Evolutionary conservation across 2,329 filamentous ascomycete genomes (phyloP).

Genomic region (Aaosphaeria arxii): DNA sequence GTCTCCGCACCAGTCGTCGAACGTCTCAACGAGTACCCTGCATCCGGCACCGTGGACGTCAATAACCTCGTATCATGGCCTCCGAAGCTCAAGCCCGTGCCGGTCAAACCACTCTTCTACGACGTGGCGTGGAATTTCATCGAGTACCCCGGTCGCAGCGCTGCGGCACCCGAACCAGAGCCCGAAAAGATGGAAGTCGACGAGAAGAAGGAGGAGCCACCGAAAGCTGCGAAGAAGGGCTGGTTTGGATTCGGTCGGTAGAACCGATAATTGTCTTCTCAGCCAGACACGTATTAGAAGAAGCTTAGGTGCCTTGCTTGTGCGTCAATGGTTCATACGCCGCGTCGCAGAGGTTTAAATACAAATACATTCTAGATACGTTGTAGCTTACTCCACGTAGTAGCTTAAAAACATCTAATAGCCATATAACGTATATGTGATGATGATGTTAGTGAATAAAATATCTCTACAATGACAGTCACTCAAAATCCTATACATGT

Average conservation of each 20-base stretch:
- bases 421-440: too few species aligned
- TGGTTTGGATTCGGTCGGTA: constrained; percentile 52
- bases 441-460: too few species aligned
- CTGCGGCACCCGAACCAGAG: constrained; percentile 18
- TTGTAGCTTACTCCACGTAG: too few species aligned
- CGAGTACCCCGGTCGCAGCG: constrained; percentile 70
- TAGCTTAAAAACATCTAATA: too few species aligned
- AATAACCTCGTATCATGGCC: constrained; percentile 83
- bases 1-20: constrained; percentile 66
- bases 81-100: constrained; percentile 75
- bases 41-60: constrained; percentile 64
- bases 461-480: too few species aligned
- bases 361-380: too few species aligned
- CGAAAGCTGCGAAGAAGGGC: constrained; percentile 46
- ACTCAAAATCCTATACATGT: too few species aligned
- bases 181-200: constrained; percentile 16
- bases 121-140: constrained; percentile 99
- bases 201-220: constrained; percentile 22
- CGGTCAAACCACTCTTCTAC: constrained; percentile 92
- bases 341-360: too few species aligned
- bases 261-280: background rate
- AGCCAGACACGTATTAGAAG: too few species aligned
- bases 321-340: too few species aligned
- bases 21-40: constrained; percentile 71
- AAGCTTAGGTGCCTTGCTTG: too few species aligned